Percentiles rank a stretch among this genome's conserved stretches.
Evolutionary conservation across 139 green algal genomes (phyloP).

Genomic region (Coelastrella sp.): DNA sequence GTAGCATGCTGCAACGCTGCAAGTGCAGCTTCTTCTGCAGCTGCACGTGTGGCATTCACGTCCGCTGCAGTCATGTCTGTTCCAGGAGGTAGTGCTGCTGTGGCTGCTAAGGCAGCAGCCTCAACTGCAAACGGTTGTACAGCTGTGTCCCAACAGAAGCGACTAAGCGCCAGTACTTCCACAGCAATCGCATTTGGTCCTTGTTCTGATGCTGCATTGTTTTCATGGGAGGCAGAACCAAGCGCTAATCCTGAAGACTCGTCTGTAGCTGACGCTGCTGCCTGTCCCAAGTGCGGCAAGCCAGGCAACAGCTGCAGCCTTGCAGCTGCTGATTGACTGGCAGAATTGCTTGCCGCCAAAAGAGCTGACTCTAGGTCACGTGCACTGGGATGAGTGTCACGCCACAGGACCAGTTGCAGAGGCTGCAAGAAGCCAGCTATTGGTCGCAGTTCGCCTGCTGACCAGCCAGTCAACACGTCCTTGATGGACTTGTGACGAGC

Average conservation of each 20-base stretch:
- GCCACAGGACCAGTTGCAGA: conserved; percentile 46
- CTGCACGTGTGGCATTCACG: not conserved
- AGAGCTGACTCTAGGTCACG: conserved; percentile 36
- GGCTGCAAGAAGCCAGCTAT: conserved; percentile 58
- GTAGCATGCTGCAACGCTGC: not conserved
- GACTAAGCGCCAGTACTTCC: not conserved
- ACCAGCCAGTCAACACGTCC: conserved; percentile 32
- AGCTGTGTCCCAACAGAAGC: conserved; percentile 28
- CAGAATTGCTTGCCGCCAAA: not conserved
- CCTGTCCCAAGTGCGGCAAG: not conserved
- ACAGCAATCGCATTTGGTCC: not conserved
- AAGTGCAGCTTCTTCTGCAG: conserved; percentile 13
- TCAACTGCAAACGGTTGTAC: not conserved
- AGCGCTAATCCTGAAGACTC: not conserved
- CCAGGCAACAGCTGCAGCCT: not conserved
- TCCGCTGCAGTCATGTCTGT: conserved; percentile 52
- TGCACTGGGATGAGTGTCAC: not conserved
- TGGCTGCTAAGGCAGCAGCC: conserved; percentile 17
- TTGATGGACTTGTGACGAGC: conserved; percentile 36
- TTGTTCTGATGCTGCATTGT: not conserved
- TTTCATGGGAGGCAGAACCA: not conserved
- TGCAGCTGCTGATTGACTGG: not conserved
- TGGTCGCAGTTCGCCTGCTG: conserved; percentile 26
- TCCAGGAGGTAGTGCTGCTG: not conserved
- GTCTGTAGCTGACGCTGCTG: not conserved